phyloP scores from a whole-genome alignment of 371 early-diverging fungal genomes.

The Lichtheimia corymbifera region DNA sequence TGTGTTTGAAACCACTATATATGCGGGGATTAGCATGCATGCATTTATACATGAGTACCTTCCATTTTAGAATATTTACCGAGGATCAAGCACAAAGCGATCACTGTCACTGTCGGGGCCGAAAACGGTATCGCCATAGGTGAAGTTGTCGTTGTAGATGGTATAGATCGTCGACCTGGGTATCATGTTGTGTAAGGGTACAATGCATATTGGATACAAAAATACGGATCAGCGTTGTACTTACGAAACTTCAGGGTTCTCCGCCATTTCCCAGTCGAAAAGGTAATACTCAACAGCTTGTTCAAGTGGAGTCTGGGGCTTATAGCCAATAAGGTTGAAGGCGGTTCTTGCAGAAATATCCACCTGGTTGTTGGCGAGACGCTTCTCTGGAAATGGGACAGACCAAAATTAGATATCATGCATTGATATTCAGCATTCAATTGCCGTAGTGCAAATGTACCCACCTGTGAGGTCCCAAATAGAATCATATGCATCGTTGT shows the following conservation, averaged over 20 bases:
- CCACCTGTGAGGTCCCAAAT: constrained; percentile 32
- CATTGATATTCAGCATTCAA: background rate
- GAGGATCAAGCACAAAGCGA: constrained; percentile 35
- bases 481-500: constrained; percentile 25
- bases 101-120: constrained; percentile 47
- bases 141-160: constrained; percentile 30
- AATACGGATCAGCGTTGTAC: background rate
- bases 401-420: background rate
- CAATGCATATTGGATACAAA: no score
- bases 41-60: background rate
- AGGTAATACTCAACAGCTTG: constrained; percentile 45
- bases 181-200: background rate
- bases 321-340: constrained; percentile 38
- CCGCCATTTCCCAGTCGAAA: constrained; percentile 48
- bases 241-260: constrained; percentile 32
- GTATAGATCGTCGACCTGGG: constrained; percentile 27
- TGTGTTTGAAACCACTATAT: constrained; percentile 43
- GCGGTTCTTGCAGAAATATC: constrained; percentile 42
- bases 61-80: constrained; percentile 25
- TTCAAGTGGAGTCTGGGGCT: constrained; percentile 29
- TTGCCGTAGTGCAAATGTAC: background rate
- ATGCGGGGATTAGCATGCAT: constrained; percentile 2
- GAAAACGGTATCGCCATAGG: constrained; percentile 25
- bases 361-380: constrained; percentile 27
- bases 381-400: constrained; percentile 21